Conservation (phyloP, 306 rosid genomes). For the Quercus engelmannii region DNA sequence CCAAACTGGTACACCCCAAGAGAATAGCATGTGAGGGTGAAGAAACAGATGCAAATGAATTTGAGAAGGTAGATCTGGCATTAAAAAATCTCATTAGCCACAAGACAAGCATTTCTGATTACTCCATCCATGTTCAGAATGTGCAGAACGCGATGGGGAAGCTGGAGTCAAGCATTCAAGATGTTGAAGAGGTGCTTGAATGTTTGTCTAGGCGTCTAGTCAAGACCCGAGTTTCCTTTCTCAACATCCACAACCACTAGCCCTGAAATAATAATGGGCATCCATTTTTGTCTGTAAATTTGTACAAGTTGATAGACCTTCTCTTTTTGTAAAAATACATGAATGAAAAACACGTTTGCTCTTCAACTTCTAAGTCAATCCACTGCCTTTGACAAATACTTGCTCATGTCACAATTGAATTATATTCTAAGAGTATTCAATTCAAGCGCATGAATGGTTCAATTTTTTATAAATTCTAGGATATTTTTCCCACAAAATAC, state of each 20-base stretch:
- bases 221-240: conserved; percentile 41
- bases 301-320: neutral
- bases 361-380: too few relatives aligned
- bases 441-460: too few relatives aligned
- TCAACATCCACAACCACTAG: conserved; percentile 45
- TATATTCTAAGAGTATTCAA: too few relatives aligned
- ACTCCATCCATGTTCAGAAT: neutral
- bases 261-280: neutral
- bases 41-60: conserved; percentile 38
- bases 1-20: conserved; percentile 24
- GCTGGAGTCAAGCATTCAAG: conserved; percentile 38
- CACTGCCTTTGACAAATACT: too few relatives aligned
- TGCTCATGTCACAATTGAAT: too few relatives aligned
- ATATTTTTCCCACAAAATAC: too few relatives aligned
- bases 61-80: conserved; percentile 43
- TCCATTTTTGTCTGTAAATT: neutral
- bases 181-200: conserved; percentile 40
- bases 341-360: too few relatives aligned
- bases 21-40: conserved; percentile 17
- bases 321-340: too few relatives aligned
- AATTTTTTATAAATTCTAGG: too few relatives aligned
- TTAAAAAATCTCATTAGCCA: conserved; percentile 40
- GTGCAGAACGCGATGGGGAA: conserved; percentile 32
- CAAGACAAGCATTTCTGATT: conserved; percentile 23
- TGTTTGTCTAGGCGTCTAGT: conserved; percentile 36